These are phyloP conservation scores for Hylodesmum podocarpum DNA, from an alignment of 306 rosid genomes.

Conservation along the genomic window DNA sequence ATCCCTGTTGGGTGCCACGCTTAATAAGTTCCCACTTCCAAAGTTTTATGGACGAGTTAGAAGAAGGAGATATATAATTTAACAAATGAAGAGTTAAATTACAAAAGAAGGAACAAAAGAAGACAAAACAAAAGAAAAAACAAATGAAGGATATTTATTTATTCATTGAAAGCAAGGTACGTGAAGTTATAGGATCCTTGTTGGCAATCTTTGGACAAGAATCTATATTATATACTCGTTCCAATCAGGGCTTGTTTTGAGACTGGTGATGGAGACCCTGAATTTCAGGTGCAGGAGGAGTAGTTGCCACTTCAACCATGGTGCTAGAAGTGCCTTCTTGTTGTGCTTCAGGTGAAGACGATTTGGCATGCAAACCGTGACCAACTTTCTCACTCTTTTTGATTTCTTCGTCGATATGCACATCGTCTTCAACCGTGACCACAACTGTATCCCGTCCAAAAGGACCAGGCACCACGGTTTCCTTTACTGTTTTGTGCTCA, in stretches of 20 bases:
- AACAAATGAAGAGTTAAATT: background rate
- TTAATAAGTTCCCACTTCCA: background rate
- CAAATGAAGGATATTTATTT: constrained; percentile 15
- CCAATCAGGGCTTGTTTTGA: constrained; percentile 36
- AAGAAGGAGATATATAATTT: background rate
- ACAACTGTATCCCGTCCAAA: constrained; percentile 45
- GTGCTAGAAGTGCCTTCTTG: constrained; percentile 28
- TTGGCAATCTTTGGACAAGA: background rate
- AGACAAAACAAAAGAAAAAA: background rate
- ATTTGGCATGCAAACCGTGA: constrained; percentile 38
- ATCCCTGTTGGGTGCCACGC: too few species aligned
- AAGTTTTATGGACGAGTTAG: background rate
- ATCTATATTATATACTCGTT: background rate
- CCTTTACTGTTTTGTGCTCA: constrained; percentile 56
- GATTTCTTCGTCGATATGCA: constrained; percentile 50
- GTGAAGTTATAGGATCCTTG: background rate
- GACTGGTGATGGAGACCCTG: constrained; percentile 31
- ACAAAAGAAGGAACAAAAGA: background rate
- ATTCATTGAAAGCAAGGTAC: background rate
- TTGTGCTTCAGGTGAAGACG: constrained; percentile 27
- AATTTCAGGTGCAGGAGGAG: constrained; percentile 26
- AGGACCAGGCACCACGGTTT: constrained; percentile 59
- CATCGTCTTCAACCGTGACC: constrained; percentile 66
- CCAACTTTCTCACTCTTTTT: constrained; percentile 41
- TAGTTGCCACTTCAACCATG: constrained; percentile 9